Evolutionary conservation across 306 rosid species (phyloP), one percentile per base, ranked within the genome.

Genomic region (Rubus idaeus): DNA sequence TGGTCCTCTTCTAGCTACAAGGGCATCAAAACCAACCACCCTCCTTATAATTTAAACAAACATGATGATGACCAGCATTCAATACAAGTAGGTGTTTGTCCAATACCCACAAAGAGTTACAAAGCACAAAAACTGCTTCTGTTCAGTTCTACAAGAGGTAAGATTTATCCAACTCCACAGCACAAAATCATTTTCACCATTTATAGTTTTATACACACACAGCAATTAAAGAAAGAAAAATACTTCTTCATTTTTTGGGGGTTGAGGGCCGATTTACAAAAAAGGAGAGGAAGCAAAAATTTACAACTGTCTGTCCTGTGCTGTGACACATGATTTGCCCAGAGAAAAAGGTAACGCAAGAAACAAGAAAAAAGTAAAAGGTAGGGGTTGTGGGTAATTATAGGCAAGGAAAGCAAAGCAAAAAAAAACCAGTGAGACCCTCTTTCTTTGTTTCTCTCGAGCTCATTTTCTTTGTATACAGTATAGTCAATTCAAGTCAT

Each of bases 291-390:
- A 62, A 56, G 26, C 81, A 75, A 74, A 61, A 30, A 63, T 6
- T 63, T 37, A 83, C 91, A 73, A 85, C 81, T 67, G 87, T 80
- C 72, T 40, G 56, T 74, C 78, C 86, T 78, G 89, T 47, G 83
- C 44, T 39, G 49, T 40, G 47, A 79, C 87, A 84, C 87, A 89
- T 89, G 92, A 88, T 85, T 84, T 86, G 85, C 83, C 85, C 77
- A 79, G 81, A 70, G 86, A 75, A 82, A 89, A 88, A 85, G 89
- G 85, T n/a, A 66, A 78, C 65, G 84, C 85, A 52, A 64, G 72
- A 77, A 77, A 55, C 83, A 80, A 71, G 70, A 58, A 60, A 81
- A 81, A 85, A 82, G 91, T 84, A 49, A 76, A 74, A 60, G 78
- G 5, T 1, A 80, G 78, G 77, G 85, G 80, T 80, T 84, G 81